Conservation (phyloP, 1,139 yeast genomes). For the Scheffersomyces segobiensis region DNA sequence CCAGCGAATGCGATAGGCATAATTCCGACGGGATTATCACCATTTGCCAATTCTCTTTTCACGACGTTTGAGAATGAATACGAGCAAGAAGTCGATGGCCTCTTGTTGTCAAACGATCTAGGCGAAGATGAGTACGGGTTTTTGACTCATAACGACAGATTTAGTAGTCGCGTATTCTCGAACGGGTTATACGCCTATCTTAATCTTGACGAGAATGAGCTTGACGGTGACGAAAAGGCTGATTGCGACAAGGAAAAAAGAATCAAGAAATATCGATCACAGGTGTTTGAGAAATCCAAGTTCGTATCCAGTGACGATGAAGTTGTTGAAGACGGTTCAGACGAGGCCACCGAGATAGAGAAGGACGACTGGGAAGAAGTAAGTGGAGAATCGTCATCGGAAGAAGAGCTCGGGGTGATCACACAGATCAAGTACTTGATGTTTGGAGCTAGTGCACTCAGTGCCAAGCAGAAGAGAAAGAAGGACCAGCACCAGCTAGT, state of each 20-base stretch:
- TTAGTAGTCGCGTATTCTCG: constrained; percentile 32
- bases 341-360: constrained; percentile 11
- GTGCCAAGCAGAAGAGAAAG: constrained; percentile 15
- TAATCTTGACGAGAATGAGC: constrained; percentile 19
- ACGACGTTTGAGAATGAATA: constrained; percentile 9
- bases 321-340: constrained; percentile 17
- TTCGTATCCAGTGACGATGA: constrained; percentile 14
- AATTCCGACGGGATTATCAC: constrained; percentile 13
- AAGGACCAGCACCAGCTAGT: constrained; percentile 26
- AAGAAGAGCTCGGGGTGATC: constrained; percentile 30
- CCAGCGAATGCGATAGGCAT: constrained; percentile 1
- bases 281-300: constrained; percentile 25
- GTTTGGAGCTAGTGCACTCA: constrained; percentile 26
- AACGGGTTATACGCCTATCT: constrained; percentile 28
- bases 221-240: constrained; percentile 10
- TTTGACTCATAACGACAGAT: constrained; percentile 30
- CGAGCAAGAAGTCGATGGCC: not conserved
- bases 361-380: constrained; percentile 11
- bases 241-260: constrained; percentile 12
- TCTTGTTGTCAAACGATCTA: constrained; percentile 11
- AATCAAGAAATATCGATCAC: constrained; percentile 39
- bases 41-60: constrained; percentile 17
- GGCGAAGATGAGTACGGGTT: constrained; percentile 39
- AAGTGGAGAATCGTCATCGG: constrained; percentile 11
- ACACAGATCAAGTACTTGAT: constrained; percentile 36